Conservation (phyloP, 495 filamentous ascomycete species). For the Podospora fimiseda region DNA sequence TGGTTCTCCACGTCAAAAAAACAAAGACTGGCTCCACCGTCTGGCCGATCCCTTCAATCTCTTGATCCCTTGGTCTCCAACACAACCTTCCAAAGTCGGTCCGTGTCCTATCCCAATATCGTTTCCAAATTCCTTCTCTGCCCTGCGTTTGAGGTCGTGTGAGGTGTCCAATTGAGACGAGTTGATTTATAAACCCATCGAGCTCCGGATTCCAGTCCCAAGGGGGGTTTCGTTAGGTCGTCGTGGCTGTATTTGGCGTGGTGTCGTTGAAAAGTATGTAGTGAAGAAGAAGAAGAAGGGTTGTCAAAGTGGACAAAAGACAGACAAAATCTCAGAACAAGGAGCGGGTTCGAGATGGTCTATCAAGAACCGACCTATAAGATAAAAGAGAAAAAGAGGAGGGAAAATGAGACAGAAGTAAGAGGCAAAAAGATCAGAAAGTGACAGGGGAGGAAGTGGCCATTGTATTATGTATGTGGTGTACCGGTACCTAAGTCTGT, state of each 20-base stretch:
- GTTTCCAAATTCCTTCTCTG: too few relatives aligned
- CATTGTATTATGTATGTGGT: constrained; percentile 8
- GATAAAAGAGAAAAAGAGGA: constrained; percentile 1
- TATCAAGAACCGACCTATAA: neutral
- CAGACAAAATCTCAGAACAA: constrained; percentile 18
- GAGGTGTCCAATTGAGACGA: neutral
- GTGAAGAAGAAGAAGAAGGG: neutral
- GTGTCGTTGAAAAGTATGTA: neutral
- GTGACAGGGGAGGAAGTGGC: constrained; percentile 3
- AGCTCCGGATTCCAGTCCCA: constrained; percentile 6
- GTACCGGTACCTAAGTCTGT: constrained; percentile 11
- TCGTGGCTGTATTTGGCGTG: neutral
- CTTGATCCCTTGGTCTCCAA: neutral
- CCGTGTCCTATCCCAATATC: neutral
- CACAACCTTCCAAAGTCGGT: neutral
- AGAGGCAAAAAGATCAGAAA: neutral
- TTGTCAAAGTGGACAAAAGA: neutral
- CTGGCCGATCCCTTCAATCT: too few relatives aligned
- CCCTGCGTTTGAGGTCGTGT: neutral
- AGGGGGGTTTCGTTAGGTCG: neutral
- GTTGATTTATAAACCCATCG: constrained; percentile 9
- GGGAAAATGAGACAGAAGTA: constrained; percentile 3
- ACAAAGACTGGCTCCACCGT: neutral
- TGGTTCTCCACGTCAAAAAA: neutral
- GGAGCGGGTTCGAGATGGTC: constrained; percentile 18